Evolutionary conservation across 331 rosid species (phyloP), one percentile per base, ranked within the genome.

Genomic region (Quercus phellos): DNA sequence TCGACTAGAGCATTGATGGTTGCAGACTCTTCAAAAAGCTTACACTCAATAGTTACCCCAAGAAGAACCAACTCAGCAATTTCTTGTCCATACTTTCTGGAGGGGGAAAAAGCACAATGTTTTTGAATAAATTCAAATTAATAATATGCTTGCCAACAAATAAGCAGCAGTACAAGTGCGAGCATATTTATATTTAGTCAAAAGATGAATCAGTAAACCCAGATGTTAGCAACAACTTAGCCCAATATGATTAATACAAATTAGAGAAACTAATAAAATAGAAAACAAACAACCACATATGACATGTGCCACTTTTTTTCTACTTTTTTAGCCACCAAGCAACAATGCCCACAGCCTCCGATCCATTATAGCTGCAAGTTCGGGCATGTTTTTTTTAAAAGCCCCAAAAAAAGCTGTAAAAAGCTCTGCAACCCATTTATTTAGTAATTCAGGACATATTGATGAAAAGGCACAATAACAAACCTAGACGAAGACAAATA

Each of bases 21-120:
- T 21, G 90, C 92, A 87, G 82, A 88, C 50, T 85, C 94, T 68
- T 88, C 70, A 85, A 82, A 81, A 50, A 94, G 79, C 78, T 85
- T 88, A 72, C 90, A 89, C 79, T 94, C 97, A 55, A 89, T 73
- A 74, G 59, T 73, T 70, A 84, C 88, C 54, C 85, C 93, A 73
- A 79, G 85, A 83, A 94, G 76, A 88, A 82, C 72, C 78, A 90
- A 55, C 83, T 90, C 90, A 22, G 89, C 78, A 75, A 93, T 86
- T 87, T 84, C 88, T 72, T 83, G 82, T 77, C 70, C 78, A 43
- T 79, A 61, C 79, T 84, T 88, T 86, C 97, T 89, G 78, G 11
- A 61, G 75, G 74, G 68, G 55, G 61, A 16, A 35, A 30, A 29
- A 22, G 53, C 74, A 30, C 71, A 30, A 61, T 29, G 29, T 12